Evolutionary conservation across 1,284 basidiomycete species (phyloP).

Genomic region (Irpex rosettiformis): DNA sequence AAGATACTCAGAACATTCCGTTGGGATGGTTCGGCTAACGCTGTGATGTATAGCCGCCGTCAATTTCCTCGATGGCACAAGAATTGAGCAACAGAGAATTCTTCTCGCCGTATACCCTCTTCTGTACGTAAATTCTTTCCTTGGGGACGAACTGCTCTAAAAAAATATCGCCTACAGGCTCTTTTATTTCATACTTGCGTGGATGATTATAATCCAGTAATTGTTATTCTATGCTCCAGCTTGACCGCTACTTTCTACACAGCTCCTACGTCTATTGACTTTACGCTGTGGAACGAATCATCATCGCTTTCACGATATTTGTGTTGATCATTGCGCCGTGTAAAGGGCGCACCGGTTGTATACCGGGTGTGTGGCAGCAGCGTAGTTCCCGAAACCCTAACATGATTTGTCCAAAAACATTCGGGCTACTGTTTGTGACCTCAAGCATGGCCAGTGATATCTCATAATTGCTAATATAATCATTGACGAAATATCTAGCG

Average conservation of each 20-base stretch:
- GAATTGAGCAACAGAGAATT: slow-evolving; percentile 84
- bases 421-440: too few species aligned
- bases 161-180: slow-evolving; percentile 40
- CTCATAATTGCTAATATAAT: too few species aligned
- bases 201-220: slow-evolving; percentile 90
- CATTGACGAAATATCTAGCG: not conserved
- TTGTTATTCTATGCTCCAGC: not conserved
- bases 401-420: too few species aligned
- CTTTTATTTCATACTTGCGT: slow-evolving; percentile 84
- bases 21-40: not conserved
- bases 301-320: not conserved
- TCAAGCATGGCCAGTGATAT: too few species aligned
- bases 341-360: not conserved
- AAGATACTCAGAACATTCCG: slow-evolving; percentile 23
- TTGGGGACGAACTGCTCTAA: not conserved
- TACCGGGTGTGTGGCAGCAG: not conserved
- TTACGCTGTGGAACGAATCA: too few species aligned
- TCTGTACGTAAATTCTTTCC: slow-evolving; percentile 48
- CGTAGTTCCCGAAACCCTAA: too few species aligned
- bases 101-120: slow-evolving; percentile 91
- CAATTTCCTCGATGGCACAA: slow-evolving; percentile 92
- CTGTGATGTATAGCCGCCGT: slow-evolving; percentile 64
- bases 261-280: too few species aligned
- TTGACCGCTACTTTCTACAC: too few species aligned
- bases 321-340: not conserved